Base-by-base conservation (phyloP, 2,329 filamentous ascomycete species). In the Fusarium devonianum region DNA sequence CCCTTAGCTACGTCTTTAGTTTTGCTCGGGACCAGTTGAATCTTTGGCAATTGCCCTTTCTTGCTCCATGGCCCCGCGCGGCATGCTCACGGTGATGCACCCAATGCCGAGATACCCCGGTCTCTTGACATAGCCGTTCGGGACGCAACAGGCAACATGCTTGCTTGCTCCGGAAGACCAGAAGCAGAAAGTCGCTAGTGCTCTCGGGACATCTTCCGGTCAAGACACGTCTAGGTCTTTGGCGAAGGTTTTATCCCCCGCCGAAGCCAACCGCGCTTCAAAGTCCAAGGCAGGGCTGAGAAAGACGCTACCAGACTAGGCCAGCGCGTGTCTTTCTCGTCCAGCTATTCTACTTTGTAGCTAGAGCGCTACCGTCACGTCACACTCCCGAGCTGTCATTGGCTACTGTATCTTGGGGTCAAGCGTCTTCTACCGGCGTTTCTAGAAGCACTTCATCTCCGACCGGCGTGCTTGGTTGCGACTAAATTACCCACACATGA, bases 381-480 rank as follows among this genome's bases (percentile, higher is more conserved):
- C 37, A 48, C 30, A 5, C 37, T 41, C 30, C 26, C 23, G 22
- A 17, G 16, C 10, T 49, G 13, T 36, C 10, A 64, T 62, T 63
- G 61, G 60, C 44, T 41, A 14, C 21, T 16, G 14, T 13, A 6
- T 29, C 17, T 25, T 42, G 37, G 30, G 21, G 36, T 44, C 36
- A 35, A 39, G 44, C 37, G 44, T 37, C 61, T 63, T 63, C 60
- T 59, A 45, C 47, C 34, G 48, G 44, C 58, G 49, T 51, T 63
- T 64, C 61, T 63, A 64, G 61, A 63, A 63, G 34, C 23, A 33
- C 49, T 50, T 63, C 60, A 64, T 64, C 39, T 63, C 60, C 44
- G 49, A 32, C 37, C n/a, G 35, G 35, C 34, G 29, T 50, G 22
- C 48, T 48, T 42, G 35, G 37, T 43, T 26, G 16, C 48, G 42